Conservation (phyloP, 257 asterid species). For the Cruciata laevipes region DNA sequence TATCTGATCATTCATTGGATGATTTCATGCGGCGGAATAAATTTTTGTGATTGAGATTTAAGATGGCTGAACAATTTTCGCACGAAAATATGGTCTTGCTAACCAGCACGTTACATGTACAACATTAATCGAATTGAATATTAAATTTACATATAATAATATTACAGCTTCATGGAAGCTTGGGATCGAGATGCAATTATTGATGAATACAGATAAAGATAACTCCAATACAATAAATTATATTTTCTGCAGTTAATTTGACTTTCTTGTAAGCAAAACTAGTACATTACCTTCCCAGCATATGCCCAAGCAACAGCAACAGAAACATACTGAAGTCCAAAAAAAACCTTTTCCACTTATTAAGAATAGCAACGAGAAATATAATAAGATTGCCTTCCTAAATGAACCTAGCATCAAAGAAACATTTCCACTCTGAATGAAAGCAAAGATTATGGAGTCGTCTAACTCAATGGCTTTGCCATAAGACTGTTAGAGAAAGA, state of each 20-base stretch:
- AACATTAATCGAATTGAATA: no score
- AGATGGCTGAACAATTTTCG: no score
- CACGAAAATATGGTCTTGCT: no score
- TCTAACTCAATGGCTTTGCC: conserved; percentile 92
- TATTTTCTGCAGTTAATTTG: background rate
- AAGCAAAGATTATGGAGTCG: conserved; percentile 70
- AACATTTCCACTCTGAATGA: conserved; percentile 87
- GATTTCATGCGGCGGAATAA: no score
- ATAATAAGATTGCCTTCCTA: conserved; percentile 49
- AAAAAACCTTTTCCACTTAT: conserved; percentile 16
- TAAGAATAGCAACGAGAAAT: background rate
- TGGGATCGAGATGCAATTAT: no score
- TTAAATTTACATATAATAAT: no score
- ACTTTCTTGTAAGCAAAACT: background rate
- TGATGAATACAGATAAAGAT: background rate
- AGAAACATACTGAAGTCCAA: conserved; percentile 69
- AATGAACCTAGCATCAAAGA: conserved; percentile 77
- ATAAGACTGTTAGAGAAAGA: conserved; percentile 55
- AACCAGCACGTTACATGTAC: no score
- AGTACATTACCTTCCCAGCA: conserved; percentile 72
- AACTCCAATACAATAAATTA: background rate
- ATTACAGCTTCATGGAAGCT: no score
- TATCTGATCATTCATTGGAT: no score
- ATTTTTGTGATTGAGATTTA: no score
- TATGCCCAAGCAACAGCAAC: conserved; percentile 96